Evolutionary conservation across 73 alveolate genomes (phyloP), one percentile per base, ranked within the genome.

Genomic region (Paramecium tetraurelia): DNA sequence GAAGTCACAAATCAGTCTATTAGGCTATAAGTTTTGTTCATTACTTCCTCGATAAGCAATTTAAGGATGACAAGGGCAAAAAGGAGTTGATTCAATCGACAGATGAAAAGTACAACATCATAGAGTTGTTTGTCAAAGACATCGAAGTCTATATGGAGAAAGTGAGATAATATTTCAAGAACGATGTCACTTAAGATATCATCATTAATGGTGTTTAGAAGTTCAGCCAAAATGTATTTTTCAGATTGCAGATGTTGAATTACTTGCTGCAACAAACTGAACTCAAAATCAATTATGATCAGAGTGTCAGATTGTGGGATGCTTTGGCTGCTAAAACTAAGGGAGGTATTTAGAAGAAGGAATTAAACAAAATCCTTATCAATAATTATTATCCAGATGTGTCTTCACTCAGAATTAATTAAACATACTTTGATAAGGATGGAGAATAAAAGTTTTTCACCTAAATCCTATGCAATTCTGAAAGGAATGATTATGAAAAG

Each of bases 81-180:
- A 76, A 43, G 24, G 22, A 76, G 16, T 76, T 76, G 12, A 76
- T 76, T 11, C 4, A 43, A 76, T 20, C 40, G 4, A 76, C 89
- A 12, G 70, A 76, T 76, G 29, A 76, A 36, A 76, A 76, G 43
- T 76, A 76, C 27, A 40, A 36, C 12, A 40, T 76, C 5, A 76
- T 76, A 3, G 89, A 76, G 12, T 76, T 76, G 21, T 76, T 76
- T 76, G 89, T 76, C 9, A 76, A 76, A 76, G 89, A 76, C 20
- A 21, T 76, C 5, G 89, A 76, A 41, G 89, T 76, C 1, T 76
- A 76, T 40, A 76, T 76, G 89, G 89, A 76, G 41, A 76, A 76
- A 41, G 40, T 43, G 5, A 76, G 89, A 76, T 16, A 9, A 4
- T 29, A 76, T 43, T 76, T 76, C 12, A 41, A 76, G 43, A 58